Evolutionary conservation across 306 rosid genomes (phyloP), one percentile per base, ranked within the genome.

Genomic region (Corylus heterophylla): DNA sequence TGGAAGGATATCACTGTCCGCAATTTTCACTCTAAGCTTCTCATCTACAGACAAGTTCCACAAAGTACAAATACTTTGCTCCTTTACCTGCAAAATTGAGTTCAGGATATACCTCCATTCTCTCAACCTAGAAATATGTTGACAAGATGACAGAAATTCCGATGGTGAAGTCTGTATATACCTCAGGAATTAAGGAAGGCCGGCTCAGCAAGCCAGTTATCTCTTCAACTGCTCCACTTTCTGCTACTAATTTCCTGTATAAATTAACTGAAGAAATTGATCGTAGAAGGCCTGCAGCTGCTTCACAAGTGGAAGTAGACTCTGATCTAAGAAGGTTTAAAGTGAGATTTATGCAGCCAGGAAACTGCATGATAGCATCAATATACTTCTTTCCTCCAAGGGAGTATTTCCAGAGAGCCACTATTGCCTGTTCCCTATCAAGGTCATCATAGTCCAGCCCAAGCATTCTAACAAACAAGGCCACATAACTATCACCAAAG

Each of bases 171-270:
- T 16, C 66, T 79, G 70, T 49, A 80, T 44, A 68, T 89, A 94
- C 98, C 92, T 89, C 92, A n/a, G 89, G 77, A 70, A 84, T 75
- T 86, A 92, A 84, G 58, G 94, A 83, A 67, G 88, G 75, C 51
- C 78, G 88, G 76, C 55, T 78, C 72, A 94, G 90, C 88, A 94
- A 81, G 77, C 91, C 90, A 50, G 77, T 85, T 59, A 94, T 85
- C 91, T 94, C 97, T 87, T 94, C 97, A 84, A 90, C 79, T 42
- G 97, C 97, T 78, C 97, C 98, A 87, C 97, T 88, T 20, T 85
- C 85, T 54, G 97, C 94, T 20, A 94, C 91, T 62, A 81, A 77
- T 78, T 90, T 88, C 86, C 89, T 83, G 85, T 90, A 92, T 48
- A 78, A 14, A 81, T 94, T 89, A 70, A 94, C 79, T 22, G 89